Evolutionary conservation across 2,329 filamentous ascomycete species (phyloP).

Genomic region (Penicillium psychrosexuale): DNA sequence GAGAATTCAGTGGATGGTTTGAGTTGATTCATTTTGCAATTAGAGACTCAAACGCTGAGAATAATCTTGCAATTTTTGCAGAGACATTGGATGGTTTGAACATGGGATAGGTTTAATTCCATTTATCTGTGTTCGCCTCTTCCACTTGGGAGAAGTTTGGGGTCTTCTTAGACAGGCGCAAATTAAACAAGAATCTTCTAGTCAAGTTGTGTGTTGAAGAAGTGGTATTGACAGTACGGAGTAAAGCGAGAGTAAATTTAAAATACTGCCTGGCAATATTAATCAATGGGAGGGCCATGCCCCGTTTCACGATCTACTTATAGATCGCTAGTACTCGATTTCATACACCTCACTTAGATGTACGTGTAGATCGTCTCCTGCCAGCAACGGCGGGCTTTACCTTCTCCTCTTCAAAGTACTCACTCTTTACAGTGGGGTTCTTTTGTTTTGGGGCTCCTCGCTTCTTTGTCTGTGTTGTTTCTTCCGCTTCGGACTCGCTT

Average conservation of each 20-base stretch:
- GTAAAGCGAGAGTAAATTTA: no score
- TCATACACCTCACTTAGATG: neutral
- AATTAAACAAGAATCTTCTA: neutral
- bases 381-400: slow-evolving; percentile 10
- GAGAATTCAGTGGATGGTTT: slow-evolving; percentile 65
- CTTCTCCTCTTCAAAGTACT: slow-evolving; percentile 23
- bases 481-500: slow-evolving; percentile 24
- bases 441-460: slow-evolving; percentile 24
- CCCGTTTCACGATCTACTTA: no score
- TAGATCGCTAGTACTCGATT: neutral
- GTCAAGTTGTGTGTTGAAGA: neutral
- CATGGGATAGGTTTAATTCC: neutral
- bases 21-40: slow-evolving; percentile 64
- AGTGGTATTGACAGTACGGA: no score
- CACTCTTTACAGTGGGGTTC: slow-evolving; percentile 22
- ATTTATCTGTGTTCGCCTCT: neutral
- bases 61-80: neutral
- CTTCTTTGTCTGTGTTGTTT: slow-evolving; percentile 25
- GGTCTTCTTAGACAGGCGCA: neutral
- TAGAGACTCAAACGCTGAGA: neutral
- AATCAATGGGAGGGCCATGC: no score
- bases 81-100: neutral
- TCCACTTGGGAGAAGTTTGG: neutral
- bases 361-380: slow-evolving; percentile 32
- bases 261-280: no score